These are phyloP conservation scores for Ascosphaera apis DNA, from an alignment of 2,329 filamentous ascomycete species.

Conservation along the genomic window DNA sequence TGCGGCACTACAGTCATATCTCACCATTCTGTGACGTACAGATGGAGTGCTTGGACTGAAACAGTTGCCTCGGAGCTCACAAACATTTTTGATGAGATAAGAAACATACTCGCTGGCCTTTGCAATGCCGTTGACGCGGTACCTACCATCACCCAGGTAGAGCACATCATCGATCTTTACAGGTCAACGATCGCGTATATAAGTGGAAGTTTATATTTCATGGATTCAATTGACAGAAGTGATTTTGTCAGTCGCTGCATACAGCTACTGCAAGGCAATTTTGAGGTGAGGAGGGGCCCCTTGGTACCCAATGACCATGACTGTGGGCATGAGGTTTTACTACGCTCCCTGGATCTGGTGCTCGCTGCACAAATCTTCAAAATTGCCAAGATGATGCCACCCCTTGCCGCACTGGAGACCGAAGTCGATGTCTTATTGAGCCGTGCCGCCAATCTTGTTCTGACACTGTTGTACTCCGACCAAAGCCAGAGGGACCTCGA, in stretches of 20 bases:
- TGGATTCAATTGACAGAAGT: slow-evolving; percentile 30
- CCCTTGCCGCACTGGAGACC: slow-evolving; percentile 7
- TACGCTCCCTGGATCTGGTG: slow-evolving; percentile 11
- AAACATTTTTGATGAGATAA: slow-evolving; percentile 14
- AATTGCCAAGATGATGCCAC: slow-evolving; percentile 14
- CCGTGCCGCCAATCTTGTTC: slow-evolving; percentile 14
- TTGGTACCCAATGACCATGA: neutral
- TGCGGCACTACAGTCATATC: slow-evolving; percentile 18
- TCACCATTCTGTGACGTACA: slow-evolving; percentile 13
- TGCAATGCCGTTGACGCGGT: slow-evolving; percentile 1
- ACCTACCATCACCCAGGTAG: slow-evolving; percentile 4
- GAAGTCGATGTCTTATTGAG: slow-evolving; percentile 13
- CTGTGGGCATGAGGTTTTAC: neutral
- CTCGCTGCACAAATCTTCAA: slow-evolving; percentile 18
- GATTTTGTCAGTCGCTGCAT: slow-evolving; percentile 20
- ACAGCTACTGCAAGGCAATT: slow-evolving; percentile 10
- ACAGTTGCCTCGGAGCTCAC: slow-evolving; percentile 26
- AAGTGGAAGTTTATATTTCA: slow-evolving; percentile 26
- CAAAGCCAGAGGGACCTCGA: slow-evolving; percentile 16
- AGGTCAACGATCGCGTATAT: slow-evolving; percentile 27
- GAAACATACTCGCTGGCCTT: slow-evolving; percentile 8
- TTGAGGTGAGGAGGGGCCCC: neutral
- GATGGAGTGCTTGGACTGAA: slow-evolving; percentile 34
- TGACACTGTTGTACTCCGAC: slow-evolving; percentile 13
- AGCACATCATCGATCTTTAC: slow-evolving; percentile 8